A percentile compares a stretch with the other conserved stretches of the same genome.
phyloP scores from a whole-genome alignment of 345 rosid genomes.

The Arabidopsis suecica region DNA sequence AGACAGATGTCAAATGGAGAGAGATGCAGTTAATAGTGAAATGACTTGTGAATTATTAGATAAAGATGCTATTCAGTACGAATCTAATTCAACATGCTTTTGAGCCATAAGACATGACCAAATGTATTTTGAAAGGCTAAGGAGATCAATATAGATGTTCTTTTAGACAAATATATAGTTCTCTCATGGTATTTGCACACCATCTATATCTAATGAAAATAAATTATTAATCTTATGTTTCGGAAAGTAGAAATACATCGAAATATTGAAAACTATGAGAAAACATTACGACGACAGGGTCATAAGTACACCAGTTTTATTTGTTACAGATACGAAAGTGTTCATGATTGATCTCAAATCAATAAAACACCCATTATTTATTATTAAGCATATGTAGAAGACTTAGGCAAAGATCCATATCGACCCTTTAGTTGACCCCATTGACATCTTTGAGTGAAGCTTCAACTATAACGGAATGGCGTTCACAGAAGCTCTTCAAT shows the following conservation, averaged over 20 bases:
- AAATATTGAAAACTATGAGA: background rate
- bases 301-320: background rate
- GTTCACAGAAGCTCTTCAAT: slow-evolving; percentile 36
- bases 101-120: no score
- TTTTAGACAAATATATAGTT: no score
- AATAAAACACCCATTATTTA: no score
- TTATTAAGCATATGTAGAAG: no score
- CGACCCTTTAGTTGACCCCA: slow-evolving; percentile 13
- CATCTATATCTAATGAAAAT: background rate
- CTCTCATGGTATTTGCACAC: background rate
- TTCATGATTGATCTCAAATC: background rate
- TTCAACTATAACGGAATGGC: background rate
- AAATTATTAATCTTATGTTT: background rate
- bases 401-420: no score
- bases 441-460: slow-evolving; percentile 4
- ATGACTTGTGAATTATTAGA: no score
- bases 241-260: slow-evolving; percentile 6
- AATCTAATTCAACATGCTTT: background rate
- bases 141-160: no score
- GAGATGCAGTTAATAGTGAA: no score
- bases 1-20: no score
- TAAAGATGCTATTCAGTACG: background rate
- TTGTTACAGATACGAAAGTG: background rate
- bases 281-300: background rate
- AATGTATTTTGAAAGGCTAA: no score